Base-by-base conservation (phyloP, 139 green algal genomes). In the Coccomyxa sp. region DNA sequence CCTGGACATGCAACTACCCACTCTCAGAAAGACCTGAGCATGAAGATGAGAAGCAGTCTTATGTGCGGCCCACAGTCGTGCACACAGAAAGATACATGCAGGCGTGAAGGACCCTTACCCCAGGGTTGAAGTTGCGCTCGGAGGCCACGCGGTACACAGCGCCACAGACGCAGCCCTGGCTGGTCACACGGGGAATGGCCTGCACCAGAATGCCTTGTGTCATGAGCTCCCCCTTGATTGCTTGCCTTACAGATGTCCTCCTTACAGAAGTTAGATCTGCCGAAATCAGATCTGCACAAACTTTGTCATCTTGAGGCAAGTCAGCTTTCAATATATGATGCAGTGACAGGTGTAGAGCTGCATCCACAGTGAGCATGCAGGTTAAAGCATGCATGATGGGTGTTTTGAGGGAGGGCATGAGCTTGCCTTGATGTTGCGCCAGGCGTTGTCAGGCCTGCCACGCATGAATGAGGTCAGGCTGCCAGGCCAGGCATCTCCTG, bases 101-200 rank as follows among this genome's bases (percentile, higher is more conserved):
- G n/a, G n/a, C n/a, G n/a, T n/a, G n/a, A n/a, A n/a, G n/a, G n/a
- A n/a, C n/a, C n/a, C n/a, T n/a, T n/a, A n/a, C n/a, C n/a, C n/a
- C n/a, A n/a, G n/a, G n/a, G n/a, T n/a, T n/a, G n/a, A n/a, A n/a
- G n/a, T 72, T 40, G 22, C 39, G 38, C 71, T 76, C 79, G 18
- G 54, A 78, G 3, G 81, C 82, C 38, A 93, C 87, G 64, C 86
- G 85, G 82, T 93, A 93, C 36, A 93, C 89, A 29, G 86, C 83
- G 27, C 89, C 89, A 73, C 81, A 91, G 68, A 93, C 38, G 22
- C 81, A 64, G 54, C 89, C 89, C 76, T 85, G 79, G 70, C 55
- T 82, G 41, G 80, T 92, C 31, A 93, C 82, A 55, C 89, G 79
- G 3, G 89, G 89, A 44, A 93, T 91, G 55, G 88, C 86, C 85